Conservation (phyloP, 2,329 filamentous ascomycete species). For the Trichothecium sympodiale region DNA sequence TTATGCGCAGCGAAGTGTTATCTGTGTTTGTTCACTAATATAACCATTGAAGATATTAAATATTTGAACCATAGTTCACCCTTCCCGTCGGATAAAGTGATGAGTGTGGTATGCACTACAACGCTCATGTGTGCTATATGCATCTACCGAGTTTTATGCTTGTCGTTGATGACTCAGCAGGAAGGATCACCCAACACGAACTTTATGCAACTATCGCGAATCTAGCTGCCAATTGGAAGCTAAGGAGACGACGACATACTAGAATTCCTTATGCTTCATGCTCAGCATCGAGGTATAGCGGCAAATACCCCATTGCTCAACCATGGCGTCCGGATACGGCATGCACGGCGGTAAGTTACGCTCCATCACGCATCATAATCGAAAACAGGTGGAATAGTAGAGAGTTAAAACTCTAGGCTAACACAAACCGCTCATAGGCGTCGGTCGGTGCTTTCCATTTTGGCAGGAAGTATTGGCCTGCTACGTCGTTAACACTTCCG, state of each 20-base stretch:
- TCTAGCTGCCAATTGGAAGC: neutral
- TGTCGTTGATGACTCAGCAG: neutral
- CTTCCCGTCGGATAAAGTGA: too few species aligned
- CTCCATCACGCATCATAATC: neutral
- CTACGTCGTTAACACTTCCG: slow-evolving; percentile 86
- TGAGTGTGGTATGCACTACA: too few species aligned
- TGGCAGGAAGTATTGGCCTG: slow-evolving; percentile 99
- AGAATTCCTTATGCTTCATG: neutral
- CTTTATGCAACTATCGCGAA: too few species aligned
- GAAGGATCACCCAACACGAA: neutral
- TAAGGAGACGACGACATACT: neutral
- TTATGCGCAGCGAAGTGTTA: too few species aligned
- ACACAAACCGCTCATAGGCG: slow-evolving; percentile 30
- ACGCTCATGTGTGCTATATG: neutral
- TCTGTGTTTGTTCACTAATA: too few species aligned
- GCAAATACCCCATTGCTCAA: neutral
- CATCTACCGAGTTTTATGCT: neutral
- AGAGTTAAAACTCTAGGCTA: slow-evolving; percentile 9
- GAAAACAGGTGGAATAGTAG: neutral
- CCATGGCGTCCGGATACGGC: slow-evolving; percentile 75
- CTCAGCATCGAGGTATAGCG: neutral
- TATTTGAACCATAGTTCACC: too few species aligned
- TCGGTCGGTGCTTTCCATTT: slow-evolving; percentile 89
- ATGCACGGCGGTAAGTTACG: slow-evolving; percentile 62
- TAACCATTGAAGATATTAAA: too few species aligned